A percentile compares a stretch with the other conserved stretches of the same genome.
Conservation (phyloP, 768 basidiomycete species). For the Macrolepiota fuliginosa region DNA sequence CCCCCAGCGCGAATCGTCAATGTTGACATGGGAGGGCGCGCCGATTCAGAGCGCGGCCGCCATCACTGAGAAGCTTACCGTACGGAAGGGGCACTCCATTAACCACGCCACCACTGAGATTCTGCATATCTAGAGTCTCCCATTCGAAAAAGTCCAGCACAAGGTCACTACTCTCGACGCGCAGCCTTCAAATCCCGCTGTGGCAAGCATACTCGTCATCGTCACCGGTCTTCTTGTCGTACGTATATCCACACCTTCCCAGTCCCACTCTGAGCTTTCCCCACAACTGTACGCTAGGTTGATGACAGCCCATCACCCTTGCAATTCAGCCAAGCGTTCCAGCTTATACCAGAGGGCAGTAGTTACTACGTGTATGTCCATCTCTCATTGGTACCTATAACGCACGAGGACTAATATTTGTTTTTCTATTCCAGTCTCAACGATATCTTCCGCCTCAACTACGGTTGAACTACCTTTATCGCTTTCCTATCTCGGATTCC, state of each 20-base stretch:
- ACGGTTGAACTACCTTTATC: slow-evolving; percentile 34
- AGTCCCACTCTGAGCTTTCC: neutral
- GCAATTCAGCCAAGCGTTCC: slow-evolving; percentile 92
- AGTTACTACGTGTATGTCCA: slow-evolving; percentile 82
- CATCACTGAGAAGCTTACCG: slow-evolving; percentile 76
- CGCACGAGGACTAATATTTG: neutral
- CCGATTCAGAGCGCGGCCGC: slow-evolving; percentile 49
- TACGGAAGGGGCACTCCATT: slow-evolving; percentile 25
- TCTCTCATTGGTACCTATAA: neutral
- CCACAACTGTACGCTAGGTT: slow-evolving; percentile 46
- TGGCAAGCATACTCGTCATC: slow-evolving; percentile 53
- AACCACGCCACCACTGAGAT: neutral
- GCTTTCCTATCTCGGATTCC: neutral
- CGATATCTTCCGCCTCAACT: slow-evolving; percentile 91
- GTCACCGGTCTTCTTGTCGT: slow-evolving; percentile 88
- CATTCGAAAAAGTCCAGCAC: slow-evolving; percentile 82
- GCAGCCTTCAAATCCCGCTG: slow-evolving; percentile 61
- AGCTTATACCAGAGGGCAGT: slow-evolving; percentile 71
- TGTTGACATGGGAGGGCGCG: slow-evolving; percentile 79
- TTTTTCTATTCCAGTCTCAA: slow-evolving; percentile 51
- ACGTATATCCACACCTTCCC: slow-evolving; percentile 21
- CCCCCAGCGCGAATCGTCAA: slow-evolving; percentile 70
- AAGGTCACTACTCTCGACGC: slow-evolving; percentile 80
- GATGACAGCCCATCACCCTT: slow-evolving; percentile 81
- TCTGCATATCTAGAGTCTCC: slow-evolving; percentile 52